These are phyloP conservation scores for Candida insectorum DNA, from an alignment of 805 yeast species.

Conservation along the genomic window DNA sequence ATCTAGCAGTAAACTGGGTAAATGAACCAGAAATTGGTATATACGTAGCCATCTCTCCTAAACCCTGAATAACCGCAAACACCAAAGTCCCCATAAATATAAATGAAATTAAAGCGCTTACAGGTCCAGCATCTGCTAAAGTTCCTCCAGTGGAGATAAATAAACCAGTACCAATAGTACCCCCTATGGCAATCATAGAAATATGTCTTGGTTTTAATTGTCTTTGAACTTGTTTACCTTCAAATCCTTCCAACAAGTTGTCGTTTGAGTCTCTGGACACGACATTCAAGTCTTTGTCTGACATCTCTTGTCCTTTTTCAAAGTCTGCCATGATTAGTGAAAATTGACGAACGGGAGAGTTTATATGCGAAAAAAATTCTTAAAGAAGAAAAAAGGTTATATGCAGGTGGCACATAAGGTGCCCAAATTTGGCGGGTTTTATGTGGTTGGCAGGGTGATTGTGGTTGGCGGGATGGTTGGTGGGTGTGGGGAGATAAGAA, in stretches of 20 bases:
- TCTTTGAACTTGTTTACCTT: conserved; percentile 45
- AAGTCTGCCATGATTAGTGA: conserved; percentile 6
- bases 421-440: no score
- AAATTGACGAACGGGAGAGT: no score
- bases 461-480: no score
- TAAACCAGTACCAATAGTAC: conserved; percentile 77
- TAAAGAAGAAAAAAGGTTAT: no score
- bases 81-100: conserved; percentile 65
- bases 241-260: conserved; percentile 3
- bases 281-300: conserved; percentile 11
- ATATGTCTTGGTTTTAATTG: conserved; percentile 64
- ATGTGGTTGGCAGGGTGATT: no score
- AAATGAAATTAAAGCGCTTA: conserved; percentile 60
- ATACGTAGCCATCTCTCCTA: conserved; percentile 81
- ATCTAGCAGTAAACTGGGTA: conserved; percentile 66
- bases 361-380: no score
- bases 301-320: conserved; percentile 5
- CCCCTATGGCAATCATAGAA: conserved; percentile 76
- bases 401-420: no score
- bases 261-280: conserved; percentile 8
- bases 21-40: conserved; percentile 69
- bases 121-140: conserved; percentile 62
- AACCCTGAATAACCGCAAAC: conserved; percentile 62
- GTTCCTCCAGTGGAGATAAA: conserved; percentile 64
- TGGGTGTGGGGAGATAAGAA: no score